Percentiles rank a stretch among this genome's conserved stretches.
Conservation (phyloP, 768 basidiomycete genomes). For the Dendrothele bispora region DNA sequence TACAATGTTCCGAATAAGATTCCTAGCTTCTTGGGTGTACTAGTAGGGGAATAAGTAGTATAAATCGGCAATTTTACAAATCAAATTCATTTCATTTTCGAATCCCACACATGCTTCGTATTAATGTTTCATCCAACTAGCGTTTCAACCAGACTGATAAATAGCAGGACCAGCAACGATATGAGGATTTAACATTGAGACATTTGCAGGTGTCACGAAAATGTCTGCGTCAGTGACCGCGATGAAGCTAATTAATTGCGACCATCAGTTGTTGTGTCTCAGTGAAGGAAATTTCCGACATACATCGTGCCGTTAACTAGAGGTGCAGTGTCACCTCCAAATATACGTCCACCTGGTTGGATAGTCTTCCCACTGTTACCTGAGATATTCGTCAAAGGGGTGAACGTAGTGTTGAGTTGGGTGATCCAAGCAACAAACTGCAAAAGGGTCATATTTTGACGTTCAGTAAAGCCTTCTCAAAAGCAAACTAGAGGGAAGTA, state of each 20-base stretch:
- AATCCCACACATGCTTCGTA: too few species aligned
- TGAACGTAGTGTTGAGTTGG: constrained; percentile 56
- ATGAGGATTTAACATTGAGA: constrained; percentile 49
- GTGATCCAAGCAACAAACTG: constrained; percentile 59
- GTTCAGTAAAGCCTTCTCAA: not conserved
- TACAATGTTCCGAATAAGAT: too few species aligned
- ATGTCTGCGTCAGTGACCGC: constrained; percentile 47
- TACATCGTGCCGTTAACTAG: constrained; percentile 55
- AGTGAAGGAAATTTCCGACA: constrained; percentile 6
- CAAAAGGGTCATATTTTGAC: constrained; percentile 3
- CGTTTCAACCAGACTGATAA: constrained; percentile 47
- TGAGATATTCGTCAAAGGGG: constrained; percentile 27
- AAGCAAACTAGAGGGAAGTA: not conserved
- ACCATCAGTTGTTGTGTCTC: not conserved
- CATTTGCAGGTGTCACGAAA: constrained; percentile 59
- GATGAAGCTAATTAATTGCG: constrained; percentile 37
- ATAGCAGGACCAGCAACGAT: constrained; percentile 58
- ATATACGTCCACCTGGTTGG: constrained; percentile 52
- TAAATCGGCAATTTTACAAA: too few species aligned
- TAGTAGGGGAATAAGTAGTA: too few species aligned
- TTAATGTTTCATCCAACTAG: too few species aligned
- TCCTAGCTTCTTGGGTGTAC: too few species aligned
- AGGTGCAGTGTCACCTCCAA: constrained; percentile 33
- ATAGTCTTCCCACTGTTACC: constrained; percentile 44
- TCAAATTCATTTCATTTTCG: too few species aligned